phyloP scores from a whole-genome alignment of 176 grass and related monocot genomes.

The Otatea glauca region DNA sequence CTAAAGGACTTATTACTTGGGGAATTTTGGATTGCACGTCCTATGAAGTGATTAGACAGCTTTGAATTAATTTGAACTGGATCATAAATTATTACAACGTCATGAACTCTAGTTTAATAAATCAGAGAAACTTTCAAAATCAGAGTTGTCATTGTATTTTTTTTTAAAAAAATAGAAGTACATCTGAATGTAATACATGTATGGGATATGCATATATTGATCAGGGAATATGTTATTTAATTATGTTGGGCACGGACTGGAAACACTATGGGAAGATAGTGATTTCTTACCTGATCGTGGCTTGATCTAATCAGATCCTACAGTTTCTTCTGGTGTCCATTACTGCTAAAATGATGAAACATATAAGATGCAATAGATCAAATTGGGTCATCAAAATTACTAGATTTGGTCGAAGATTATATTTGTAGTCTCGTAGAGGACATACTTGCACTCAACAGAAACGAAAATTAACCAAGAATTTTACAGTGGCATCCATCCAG shows the following conservation, averaged over 20 bases:
- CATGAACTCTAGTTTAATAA: neutral
- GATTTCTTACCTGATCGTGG: slow-evolving; percentile 24
- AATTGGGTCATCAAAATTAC: neutral
- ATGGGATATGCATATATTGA: neutral
- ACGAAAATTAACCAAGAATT: neutral
- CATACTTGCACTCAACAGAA: neutral
- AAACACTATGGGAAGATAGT: neutral
- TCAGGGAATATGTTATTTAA: neutral
- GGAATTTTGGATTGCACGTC: neutral
- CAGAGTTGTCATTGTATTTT: neutral
- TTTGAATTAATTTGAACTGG: neutral
- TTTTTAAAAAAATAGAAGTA: neutral
- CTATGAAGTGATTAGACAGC: neutral
- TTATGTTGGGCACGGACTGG: neutral
- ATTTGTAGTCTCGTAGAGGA: neutral
- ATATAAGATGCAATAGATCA: slow-evolving; percentile 7
- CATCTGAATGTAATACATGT: neutral
- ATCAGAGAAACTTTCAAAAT: neutral
- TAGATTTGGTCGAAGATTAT: neutral
- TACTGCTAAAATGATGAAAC: neutral
- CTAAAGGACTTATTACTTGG: neutral
- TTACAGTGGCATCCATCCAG: neutral
- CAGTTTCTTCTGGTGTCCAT: neutral
- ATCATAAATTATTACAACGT: neutral
- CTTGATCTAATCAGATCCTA: neutral